Base-by-base conservation (phyloP, 176 grass and related monocot genomes). In the Puya raimondii region DNA sequence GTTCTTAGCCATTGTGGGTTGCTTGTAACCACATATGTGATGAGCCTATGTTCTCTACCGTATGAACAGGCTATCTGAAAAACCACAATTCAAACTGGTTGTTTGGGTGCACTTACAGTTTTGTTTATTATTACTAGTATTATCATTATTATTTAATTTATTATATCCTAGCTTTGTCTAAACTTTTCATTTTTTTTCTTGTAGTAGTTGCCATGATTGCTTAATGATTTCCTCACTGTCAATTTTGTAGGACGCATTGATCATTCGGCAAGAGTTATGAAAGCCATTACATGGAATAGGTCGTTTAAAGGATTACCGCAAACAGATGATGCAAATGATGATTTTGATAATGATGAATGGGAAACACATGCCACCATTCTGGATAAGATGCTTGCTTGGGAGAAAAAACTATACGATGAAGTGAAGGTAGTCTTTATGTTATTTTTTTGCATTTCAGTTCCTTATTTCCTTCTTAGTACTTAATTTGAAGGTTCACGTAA, bases 321-420 rank as follows among this genome's bases (percentile, higher is more conserved):
- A 61, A 72, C 81, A 50, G 86, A 92, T 65, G 81, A 85, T 64
- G 69, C 65, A 33, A 72, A 80, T 49, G 84, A 76, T 82, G 86
- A 85, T 78, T 76, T 85, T 63, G 88, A 87, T 63, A 80, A 69
- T 49, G 79, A 90, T 69, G 86, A 57, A 52, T 82, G 53, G 29
- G 93, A 90, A 78, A 92, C 93, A 23, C 93, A 97, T 90, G 93
- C 89, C 70, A 82, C 84, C 23, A 78, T 97, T 79, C 78, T 97
- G 47, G 89, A 97, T 80, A 89, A 88, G 78, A 91, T 97, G 84
- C 89, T 97, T 80, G 89, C 93, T 9, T 97, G 93, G 93, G 93
- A 97, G 59, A 97, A 97, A 81, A 97, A 97, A 26, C 68, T 97
- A 49, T 92, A 92, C 54, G 89, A 97, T 74, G 89, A 97, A 89